Evolutionary conservation across 2,329 filamentous ascomycete genomes (phyloP), one percentile per base, ranked within the genome.

Genomic region (Mariannaea sp.): DNA sequence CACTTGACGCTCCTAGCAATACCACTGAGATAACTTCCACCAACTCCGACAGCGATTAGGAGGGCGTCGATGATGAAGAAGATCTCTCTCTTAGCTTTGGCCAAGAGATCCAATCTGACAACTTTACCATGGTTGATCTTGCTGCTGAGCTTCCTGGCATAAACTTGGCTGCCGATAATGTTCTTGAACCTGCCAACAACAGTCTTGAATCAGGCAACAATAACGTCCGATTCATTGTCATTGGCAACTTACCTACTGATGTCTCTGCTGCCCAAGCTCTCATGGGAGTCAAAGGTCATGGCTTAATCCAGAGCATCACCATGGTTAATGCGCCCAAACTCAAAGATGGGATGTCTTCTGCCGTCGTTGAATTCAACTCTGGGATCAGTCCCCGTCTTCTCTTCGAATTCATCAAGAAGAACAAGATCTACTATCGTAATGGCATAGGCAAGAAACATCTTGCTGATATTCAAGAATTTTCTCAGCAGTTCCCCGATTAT

Each of bases 151-250:
- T n/a, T n/a, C n/a, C n/a, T n/a, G n/a, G n/a, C n/a, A n/a, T n/a
- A n/a, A n/a, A n/a, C n/a, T n/a, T n/a, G n/a, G n/a, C n/a, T n/a
- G n/a, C n/a, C n/a, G n/a, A n/a, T n/a, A 24, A 24, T 8, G 22
- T 8, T 24, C 22, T 8, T 30, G 48, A 52, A 5, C 26, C 6
- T 7, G 12, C 14, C 7, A 41, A 41, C 13, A 7, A 40, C 1
- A 10, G 10, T 4, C 6, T 47, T 8, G 12, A 20, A 3, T 20
- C 5, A 0, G 13, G 12, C 2, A 6, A 8, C 0, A 7, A 39
- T 6, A 16, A 48, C 8, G 64, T 61, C 7, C 66, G 69, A 0
- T 60, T 67, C 0, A 56, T 71, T 0, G 7, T 69, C 0, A 26
- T 72, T 0, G 26, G 40, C 9, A 63, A 67, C 3, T 49, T 72